Percentiles rank a stretch among this genome's conserved stretches.
phyloP scores from a whole-genome alignment of 2,329 filamentous ascomycete genomes.

The Epichloe elymi region DNA sequence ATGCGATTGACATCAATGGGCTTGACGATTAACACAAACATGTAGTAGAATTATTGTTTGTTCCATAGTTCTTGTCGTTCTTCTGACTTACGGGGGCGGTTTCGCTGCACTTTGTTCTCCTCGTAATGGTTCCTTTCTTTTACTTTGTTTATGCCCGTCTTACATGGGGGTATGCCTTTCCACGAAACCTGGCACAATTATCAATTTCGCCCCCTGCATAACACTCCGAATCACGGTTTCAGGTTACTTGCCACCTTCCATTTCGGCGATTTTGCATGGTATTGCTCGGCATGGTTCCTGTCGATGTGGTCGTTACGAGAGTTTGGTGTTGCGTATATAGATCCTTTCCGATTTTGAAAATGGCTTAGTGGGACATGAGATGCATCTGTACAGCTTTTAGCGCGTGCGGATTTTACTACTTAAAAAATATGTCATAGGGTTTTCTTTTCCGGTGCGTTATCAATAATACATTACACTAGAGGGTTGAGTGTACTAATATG shows the following conservation, averaged over 20 bases:
- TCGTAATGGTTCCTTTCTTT: constrained; percentile 5
- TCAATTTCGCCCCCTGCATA: too few relatives aligned
- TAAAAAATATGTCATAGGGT: too few relatives aligned
- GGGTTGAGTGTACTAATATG: too few relatives aligned
- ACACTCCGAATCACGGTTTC: too few relatives aligned
- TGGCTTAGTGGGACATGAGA: constrained; percentile 55
- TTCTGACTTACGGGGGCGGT: not conserved
- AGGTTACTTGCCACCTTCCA: constrained; percentile 25
- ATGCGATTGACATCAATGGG: constrained; percentile 70
- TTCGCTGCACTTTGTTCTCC: not conserved
- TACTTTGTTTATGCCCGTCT: too few relatives aligned
- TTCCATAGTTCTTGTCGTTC: not conserved
- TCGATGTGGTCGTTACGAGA: constrained; percentile 53
- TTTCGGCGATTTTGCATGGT: constrained; percentile 47
- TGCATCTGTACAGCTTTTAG: constrained; percentile 34
- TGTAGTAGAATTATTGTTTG: not conserved
- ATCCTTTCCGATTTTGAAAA: constrained; percentile 51
- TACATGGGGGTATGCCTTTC: too few relatives aligned
- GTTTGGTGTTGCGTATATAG: constrained; percentile 52
- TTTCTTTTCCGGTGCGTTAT: too few relatives aligned
- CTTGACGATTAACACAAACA: constrained; percentile 42
- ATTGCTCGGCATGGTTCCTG: constrained; percentile 44
- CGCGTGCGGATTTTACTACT: not conserved
- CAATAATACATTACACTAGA: too few relatives aligned
- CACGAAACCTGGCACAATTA: too few relatives aligned